Percentiles rank a stretch among this genome's conserved stretches.
Evolutionary conservation across 1,284 basidiomycete species (phyloP).

Genomic region (Leccinum subspadiceum): DNA sequence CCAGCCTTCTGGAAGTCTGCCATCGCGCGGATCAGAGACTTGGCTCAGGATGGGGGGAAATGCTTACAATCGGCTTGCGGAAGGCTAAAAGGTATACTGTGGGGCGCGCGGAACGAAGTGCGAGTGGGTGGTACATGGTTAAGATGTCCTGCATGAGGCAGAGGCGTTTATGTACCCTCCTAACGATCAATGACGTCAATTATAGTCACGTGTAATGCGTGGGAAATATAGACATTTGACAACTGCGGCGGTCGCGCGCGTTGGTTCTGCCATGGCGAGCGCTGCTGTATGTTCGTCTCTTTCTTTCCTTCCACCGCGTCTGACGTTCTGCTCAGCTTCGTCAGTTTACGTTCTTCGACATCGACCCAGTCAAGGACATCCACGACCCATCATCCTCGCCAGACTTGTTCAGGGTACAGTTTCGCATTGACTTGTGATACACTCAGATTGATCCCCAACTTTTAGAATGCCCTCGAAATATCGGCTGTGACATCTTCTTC

Average conservation of each 20-base stretch:
- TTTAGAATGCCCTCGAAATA: constrained; percentile 66
- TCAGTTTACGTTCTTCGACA: constrained; percentile 83
- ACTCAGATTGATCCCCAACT: constrained; percentile 3
- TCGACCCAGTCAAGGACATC: constrained; percentile 71
- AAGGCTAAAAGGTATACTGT: constrained; percentile 16
- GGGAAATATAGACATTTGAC: neutral
- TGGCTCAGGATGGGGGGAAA: neutral
- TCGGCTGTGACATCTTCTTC: constrained; percentile 64
- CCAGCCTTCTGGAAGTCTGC: constrained; percentile 21
- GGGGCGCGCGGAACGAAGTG: constrained; percentile 9
- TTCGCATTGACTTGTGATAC: neutral
- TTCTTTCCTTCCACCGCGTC: neutral
- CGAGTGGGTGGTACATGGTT: constrained; percentile 20
- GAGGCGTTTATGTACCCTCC: constrained; percentile 1
- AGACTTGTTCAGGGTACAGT: constrained; percentile 69
- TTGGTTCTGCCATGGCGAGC: neutral
- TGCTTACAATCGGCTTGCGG: constrained; percentile 17
- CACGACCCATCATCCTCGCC: constrained; percentile 76
- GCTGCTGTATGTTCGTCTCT: neutral
- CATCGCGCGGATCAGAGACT: constrained; percentile 4
- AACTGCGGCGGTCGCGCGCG: neutral
- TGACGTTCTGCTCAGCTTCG: constrained; percentile 56
- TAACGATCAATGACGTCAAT: constrained; percentile 3
- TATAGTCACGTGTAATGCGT: neutral
- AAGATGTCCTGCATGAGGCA: neutral